phyloP scores from a whole-genome alignment of 2,329 filamentous ascomycete genomes.

The Neopestalotiopsis clavispora region DNA sequence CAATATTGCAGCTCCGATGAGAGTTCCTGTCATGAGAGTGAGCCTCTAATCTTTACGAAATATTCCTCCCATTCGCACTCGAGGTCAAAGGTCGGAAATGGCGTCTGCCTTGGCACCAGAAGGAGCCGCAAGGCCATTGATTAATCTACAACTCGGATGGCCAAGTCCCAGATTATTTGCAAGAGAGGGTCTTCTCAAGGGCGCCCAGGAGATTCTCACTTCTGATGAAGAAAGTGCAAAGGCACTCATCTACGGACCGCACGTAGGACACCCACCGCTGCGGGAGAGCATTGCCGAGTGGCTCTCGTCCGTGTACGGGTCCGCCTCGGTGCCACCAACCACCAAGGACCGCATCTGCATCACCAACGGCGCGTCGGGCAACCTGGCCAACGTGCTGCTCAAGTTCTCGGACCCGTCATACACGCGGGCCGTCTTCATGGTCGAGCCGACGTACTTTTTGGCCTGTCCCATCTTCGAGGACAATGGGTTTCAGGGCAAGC shows the following conservation, averaged over 20 bases:
- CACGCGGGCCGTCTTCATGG: constrained; percentile 68
- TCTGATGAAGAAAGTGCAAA: constrained; percentile 50
- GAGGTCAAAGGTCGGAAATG: background rate
- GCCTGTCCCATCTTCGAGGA: constrained; percentile 71
- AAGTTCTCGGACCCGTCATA: constrained; percentile 69
- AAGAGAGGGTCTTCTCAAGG: constrained; percentile 54
- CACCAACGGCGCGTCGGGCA: constrained; percentile 70
- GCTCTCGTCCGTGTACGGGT: constrained; percentile 62
- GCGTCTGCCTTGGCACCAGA: background rate
- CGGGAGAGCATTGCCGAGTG: constrained; percentile 62
- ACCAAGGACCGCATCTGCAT: constrained; percentile 60
- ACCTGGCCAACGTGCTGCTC: constrained; percentile 64
- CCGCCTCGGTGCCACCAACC: constrained; percentile 39
- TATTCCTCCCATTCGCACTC: too few relatives aligned
- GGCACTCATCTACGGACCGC: constrained; percentile 67
- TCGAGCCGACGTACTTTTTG: constrained; percentile 69
- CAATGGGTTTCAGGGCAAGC: constrained; percentile 60
- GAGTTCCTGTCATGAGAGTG: background rate
- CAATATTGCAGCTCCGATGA: background rate
- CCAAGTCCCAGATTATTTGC: constrained; percentile 54
- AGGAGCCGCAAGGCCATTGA: constrained; percentile 16
- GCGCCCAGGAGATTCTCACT: constrained; percentile 55
- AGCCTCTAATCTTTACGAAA: background rate
- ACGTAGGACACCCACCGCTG: constrained; percentile 59
- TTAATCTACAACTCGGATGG: constrained; percentile 37